Evolutionary conservation across 1,284 basidiomycete genomes (phyloP).

Genomic region (Naganishia sp.): DNA sequence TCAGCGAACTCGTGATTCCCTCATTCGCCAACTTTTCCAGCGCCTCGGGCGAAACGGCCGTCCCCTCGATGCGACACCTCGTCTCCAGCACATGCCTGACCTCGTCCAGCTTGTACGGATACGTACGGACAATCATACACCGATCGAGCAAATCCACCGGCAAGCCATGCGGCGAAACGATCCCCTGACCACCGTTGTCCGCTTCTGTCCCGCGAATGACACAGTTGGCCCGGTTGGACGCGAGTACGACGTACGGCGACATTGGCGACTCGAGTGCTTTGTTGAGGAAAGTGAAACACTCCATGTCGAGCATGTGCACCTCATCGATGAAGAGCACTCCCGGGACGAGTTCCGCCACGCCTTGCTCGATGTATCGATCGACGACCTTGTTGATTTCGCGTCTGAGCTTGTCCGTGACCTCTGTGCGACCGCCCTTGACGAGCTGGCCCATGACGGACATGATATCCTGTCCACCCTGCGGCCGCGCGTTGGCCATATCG

Average conservation of each 20-base stretch:
- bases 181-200: conserved; percentile 61
- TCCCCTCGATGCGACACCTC: conserved; percentile 80
- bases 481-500: conserved; percentile 94
- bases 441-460: conserved; percentile 99
- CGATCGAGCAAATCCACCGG: conserved; percentile 92
- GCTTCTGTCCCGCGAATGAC: conserved; percentile 83
- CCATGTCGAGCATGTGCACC: conserved; percentile 99
- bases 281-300: conserved; percentile 98
- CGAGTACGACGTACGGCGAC: conserved; percentile 95
- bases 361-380: conserved; percentile 95
- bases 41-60: conserved; percentile 74
- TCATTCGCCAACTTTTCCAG: conserved; percentile 78
- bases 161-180: conserved; percentile 88
- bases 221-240: conserved; percentile 90
- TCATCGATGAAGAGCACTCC: conserved; percentile 99
- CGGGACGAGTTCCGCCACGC: conserved; percentile 94
- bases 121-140: conserved; percentile 95
- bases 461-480: conserved; percentile 88
- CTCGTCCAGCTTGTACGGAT: conserved; percentile 79
- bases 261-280: conserved; percentile 92
- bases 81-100: conserved; percentile 84
- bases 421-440: conserved; percentile 89
- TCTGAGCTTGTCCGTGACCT: conserved; percentile 94
- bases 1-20: conserved; percentile 78
- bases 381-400: conserved; percentile 98